phyloP scores from a whole-genome alignment of 169 alveolate species.

The Eimeria acervulina region DNA sequence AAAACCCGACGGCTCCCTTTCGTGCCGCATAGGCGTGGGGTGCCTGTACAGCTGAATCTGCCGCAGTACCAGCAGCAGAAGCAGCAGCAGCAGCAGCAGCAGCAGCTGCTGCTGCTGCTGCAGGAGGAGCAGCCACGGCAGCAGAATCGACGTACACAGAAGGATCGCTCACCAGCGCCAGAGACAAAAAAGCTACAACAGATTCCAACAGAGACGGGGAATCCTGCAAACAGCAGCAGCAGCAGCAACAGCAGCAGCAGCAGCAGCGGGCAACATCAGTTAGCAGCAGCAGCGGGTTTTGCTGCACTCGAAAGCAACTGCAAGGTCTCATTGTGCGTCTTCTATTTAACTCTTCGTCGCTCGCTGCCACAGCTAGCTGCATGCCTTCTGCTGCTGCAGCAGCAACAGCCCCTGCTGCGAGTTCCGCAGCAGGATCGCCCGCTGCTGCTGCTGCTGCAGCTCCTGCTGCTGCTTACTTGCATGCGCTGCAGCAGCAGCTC shows the following conservation, averaged over 20 bases:
- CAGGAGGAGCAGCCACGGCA: conserved; percentile 9
- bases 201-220: conserved; percentile 48
- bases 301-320: not conserved
- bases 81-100: not conserved
- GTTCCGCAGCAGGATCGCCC: not conserved
- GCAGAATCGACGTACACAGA: not conserved
- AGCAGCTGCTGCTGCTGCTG: not conserved
- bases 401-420: not conserved
- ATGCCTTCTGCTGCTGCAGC: not conserved
- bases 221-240: conserved; percentile 16
- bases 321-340: not conserved
- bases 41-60: not conserved
- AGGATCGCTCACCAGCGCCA: conserved; percentile 54
- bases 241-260: conserved; percentile 38
- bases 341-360: too few species aligned
- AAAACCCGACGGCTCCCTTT: not conserved
- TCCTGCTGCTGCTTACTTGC: conserved; percentile 31
- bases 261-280: not conserved
- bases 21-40: not conserved
- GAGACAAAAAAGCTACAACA: conserved; percentile 17
- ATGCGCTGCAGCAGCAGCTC: conserved; percentile 54
- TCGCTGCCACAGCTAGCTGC: too few species aligned
- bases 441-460: conserved; percentile 49
- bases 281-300: not conserved
- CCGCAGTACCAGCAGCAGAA: not conserved